phyloP scores from a whole-genome alignment of 225 moss, liverwort and hornwort genomes.

The Asterella californica region DNA sequence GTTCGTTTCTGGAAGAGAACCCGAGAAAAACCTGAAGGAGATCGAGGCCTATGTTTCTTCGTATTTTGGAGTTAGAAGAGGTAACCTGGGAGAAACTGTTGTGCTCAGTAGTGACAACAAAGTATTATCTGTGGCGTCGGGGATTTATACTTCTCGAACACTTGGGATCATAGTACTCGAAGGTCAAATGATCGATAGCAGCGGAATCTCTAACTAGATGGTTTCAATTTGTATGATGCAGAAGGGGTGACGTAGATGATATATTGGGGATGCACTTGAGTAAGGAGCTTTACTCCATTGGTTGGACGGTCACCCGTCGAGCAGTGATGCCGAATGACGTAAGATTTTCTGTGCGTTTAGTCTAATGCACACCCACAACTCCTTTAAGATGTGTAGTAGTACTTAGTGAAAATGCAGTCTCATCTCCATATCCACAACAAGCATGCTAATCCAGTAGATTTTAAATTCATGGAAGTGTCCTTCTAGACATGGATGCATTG shows the following conservation, averaged over 20 bases:
- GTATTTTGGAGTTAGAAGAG: too few relatives aligned
- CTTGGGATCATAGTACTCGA: neutral
- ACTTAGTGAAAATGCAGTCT: neutral
- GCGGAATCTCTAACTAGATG: neutral
- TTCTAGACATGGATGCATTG: neutral
- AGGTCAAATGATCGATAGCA: neutral
- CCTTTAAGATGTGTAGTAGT: neutral
- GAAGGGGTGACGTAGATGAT: constrained; percentile 41
- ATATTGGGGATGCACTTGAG: constrained; percentile 34
- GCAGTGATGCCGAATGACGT: constrained; percentile 40
- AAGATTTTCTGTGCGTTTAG: neutral
- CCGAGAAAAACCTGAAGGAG: too few relatives aligned
- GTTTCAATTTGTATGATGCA: constrained; percentile 4
- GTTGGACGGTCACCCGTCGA: constrained; percentile 37
- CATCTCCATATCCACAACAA: neutral
- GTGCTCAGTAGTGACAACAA: neutral
- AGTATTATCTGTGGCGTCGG: neutral
- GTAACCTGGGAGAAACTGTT: neutral
- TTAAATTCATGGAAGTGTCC: neutral
- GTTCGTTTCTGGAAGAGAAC: too few relatives aligned
- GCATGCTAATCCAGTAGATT: neutral
- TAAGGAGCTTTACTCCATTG: constrained; percentile 34
- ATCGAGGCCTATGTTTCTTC: too few relatives aligned
- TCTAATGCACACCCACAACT: neutral
- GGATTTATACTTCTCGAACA: neutral